Evolutionary conservation across 2,329 filamentous ascomycete species (phyloP).

Genomic region (Hansfordia pulvinata): DNA sequence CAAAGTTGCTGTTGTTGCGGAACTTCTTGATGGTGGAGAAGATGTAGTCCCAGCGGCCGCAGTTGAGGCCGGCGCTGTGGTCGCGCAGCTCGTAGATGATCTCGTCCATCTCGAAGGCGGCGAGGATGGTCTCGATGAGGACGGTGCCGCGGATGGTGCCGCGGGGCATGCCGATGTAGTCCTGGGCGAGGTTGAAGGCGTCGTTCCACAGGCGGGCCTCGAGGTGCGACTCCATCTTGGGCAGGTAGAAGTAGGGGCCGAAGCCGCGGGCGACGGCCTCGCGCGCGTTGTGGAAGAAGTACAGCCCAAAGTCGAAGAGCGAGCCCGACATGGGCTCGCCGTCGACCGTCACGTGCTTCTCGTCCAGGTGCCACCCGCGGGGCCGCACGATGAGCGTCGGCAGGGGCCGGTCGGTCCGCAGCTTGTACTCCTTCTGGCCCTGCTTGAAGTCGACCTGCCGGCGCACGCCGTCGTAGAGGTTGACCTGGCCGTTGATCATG

Average conservation of each 20-base stretch:
- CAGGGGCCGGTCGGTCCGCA: slow-evolving; percentile 72
- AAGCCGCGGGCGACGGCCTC: slow-evolving; percentile 73
- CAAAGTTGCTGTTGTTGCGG: slow-evolving; percentile 84
- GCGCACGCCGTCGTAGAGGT: slow-evolving; percentile 91
- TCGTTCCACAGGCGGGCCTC: slow-evolving; percentile 98
- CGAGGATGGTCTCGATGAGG: slow-evolving; percentile 93
- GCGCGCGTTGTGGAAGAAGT: slow-evolving; percentile 96
- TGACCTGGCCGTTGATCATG: slow-evolving; percentile 97
- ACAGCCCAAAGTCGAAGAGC: slow-evolving; percentile 94
- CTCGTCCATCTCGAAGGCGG: slow-evolving; percentile 99
- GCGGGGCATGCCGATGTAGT: slow-evolving; percentile 77
- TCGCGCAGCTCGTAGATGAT: slow-evolving; percentile 99
- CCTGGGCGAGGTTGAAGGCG: slow-evolving; percentile 89
- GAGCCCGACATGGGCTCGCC: slow-evolving; percentile 86
- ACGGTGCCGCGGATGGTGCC: slow-evolving; percentile 93
- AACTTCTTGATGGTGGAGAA: slow-evolving; percentile 99
- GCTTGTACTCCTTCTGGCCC: slow-evolving; percentile 91
- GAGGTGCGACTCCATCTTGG: slow-evolving; percentile 96
- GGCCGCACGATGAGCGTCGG: slow-evolving; percentile 91
- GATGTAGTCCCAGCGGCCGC: slow-evolving; percentile 98
- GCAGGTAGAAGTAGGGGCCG: slow-evolving; percentile 95
- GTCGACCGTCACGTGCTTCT: slow-evolving; percentile 95
- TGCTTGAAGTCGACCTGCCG: slow-evolving; percentile 93
- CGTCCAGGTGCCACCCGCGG: slow-evolving; percentile 93
- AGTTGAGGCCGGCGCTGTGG: slow-evolving; percentile 93